Conservation (phyloP, 2,329 filamentous ascomycete species). For the Colletotrichum melonis region DNA sequence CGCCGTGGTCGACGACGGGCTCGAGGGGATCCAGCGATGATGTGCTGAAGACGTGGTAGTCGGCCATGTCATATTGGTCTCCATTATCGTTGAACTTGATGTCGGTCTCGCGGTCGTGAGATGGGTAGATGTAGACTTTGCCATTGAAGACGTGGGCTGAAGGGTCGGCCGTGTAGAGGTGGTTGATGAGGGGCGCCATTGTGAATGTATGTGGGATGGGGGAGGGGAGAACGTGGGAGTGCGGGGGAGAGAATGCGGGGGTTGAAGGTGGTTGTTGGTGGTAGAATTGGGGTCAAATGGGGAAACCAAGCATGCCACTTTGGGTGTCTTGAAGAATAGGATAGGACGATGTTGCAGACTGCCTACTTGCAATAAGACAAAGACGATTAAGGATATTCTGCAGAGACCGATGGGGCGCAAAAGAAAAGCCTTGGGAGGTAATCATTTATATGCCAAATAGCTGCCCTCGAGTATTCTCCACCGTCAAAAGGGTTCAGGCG, state of each 20-base stretch:
- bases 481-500: background rate
- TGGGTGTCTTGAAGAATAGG: background rate
- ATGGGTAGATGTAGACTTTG: slow-evolving; percentile 83
- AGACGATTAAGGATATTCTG: background rate
- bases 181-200: slow-evolving; percentile 74
- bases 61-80: slow-evolving; percentile 86
- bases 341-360: background rate
- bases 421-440: background rate
- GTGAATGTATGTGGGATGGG: background rate
- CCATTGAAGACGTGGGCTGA: slow-evolving; percentile 84
- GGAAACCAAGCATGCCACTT: background rate
- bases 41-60: slow-evolving; percentile 82
- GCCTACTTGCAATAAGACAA: background rate
- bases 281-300: slow-evolving; percentile 2
- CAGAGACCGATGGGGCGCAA: background rate
- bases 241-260: slow-evolving; percentile 8
- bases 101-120: slow-evolving; percentile 81
- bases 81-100: slow-evolving; percentile 85
- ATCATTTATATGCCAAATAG: slow-evolving; percentile 6
- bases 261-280: background rate
- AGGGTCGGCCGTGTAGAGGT: slow-evolving; percentile 83
- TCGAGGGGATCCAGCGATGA: slow-evolving; percentile 62
- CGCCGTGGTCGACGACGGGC: slow-evolving; percentile 77
- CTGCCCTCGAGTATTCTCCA: background rate
- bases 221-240: background rate